These are phyloP conservation scores for Chenopodium formosanum DNA, from an alignment of 148 eudicot genomes.

Conservation along the genomic window DNA sequence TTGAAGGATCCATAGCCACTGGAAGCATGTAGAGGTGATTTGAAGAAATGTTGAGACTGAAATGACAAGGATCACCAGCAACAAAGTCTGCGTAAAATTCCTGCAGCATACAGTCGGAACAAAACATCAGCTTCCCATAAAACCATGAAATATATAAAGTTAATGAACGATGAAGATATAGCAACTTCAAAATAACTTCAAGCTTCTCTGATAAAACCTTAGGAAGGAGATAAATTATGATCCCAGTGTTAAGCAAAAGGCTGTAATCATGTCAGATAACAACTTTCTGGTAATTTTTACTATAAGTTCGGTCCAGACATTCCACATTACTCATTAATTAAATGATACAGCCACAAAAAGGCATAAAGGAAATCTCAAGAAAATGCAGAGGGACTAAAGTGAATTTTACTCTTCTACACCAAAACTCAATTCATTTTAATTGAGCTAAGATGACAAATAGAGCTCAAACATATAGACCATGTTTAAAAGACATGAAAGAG, in stretches of 20 bases:
- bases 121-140: conserved; percentile 8
- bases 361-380: background rate
- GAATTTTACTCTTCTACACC: background rate
- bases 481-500: background rate
- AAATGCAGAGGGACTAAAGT: too few relatives aligned
- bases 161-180: background rate
- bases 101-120: conserved; percentile 40
- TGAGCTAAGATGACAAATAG: background rate
- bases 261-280: background rate
- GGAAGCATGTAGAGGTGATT: conserved; percentile 94
- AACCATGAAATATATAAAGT: background rate
- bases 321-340: too few relatives aligned
- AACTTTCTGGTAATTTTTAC: background rate
- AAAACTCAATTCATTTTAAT: background rate
- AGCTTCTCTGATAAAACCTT: background rate
- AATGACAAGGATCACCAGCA: conserved; percentile 82
- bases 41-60: conserved; percentile 65
- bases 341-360: background rate
- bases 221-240: background rate
- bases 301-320: background rate
- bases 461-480: background rate
- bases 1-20: conserved; percentile 78
- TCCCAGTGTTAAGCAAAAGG: background rate
- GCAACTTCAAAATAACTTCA: background rate
- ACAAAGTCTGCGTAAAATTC: conserved; percentile 94